Evolutionary conservation across 805 yeast species (phyloP).

Genomic region (Lachancea fermentati): DNA sequence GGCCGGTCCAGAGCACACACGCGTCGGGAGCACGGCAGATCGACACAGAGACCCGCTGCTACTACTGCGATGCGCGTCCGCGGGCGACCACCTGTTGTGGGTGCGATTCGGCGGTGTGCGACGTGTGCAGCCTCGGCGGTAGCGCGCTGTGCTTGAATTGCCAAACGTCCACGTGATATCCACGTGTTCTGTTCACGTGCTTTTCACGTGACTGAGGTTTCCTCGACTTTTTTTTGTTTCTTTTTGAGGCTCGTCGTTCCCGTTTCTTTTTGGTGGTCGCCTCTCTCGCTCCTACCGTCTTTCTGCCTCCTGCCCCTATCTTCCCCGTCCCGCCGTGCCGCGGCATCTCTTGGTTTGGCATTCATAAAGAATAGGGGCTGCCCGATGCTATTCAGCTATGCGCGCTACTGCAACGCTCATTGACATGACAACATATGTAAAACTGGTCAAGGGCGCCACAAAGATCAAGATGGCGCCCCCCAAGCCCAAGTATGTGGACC

Average conservation of each 20-base stretch:
- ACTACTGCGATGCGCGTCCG: conserved; percentile 4
- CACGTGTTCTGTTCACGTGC: conserved; percentile 8
- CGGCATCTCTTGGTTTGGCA: no score
- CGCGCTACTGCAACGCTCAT: neutral
- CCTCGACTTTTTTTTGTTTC: neutral
- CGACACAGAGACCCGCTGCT: no score
- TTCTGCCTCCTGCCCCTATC: no score
- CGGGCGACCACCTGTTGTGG: neutral
- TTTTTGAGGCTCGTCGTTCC: no score
- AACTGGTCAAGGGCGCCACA: conserved; percentile 74
- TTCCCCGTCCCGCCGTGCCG: neutral
- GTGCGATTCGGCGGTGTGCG: conserved; percentile 3
- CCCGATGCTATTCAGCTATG: neutral
- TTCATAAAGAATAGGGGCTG: neutral
- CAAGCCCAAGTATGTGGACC: conserved; percentile 91
- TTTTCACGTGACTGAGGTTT: neutral
- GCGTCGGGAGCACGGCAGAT: neutral
- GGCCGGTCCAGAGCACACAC: conserved; percentile 1
- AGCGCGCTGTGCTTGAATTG: conserved; percentile 6
- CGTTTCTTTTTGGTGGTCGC: no score
- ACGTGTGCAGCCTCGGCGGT: conserved; percentile 6
- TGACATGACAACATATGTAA: conserved; percentile 59
- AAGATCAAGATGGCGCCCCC: conserved; percentile 93
- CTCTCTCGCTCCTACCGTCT: no score
- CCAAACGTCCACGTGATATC: neutral